phyloP scores from a whole-genome alignment of 345 rosid genomes.

The Leavenworthia alabamica region DNA sequence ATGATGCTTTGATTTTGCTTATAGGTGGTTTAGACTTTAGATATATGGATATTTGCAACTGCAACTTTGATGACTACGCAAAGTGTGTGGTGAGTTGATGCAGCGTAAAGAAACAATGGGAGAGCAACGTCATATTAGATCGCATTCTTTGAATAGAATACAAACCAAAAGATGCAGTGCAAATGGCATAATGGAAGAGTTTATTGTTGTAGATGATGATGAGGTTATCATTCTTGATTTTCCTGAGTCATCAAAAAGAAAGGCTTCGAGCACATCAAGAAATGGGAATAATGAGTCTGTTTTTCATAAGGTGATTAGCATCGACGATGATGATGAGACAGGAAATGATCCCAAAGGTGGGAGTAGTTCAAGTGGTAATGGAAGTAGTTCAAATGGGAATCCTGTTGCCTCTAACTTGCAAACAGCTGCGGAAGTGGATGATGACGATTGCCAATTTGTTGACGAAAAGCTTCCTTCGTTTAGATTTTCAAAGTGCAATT shows the following conservation, averaged over 20 bases:
- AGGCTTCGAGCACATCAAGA: slow-evolving; percentile 30
- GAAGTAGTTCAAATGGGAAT: slow-evolving; percentile 7
- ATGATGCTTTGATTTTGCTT: not conserved
- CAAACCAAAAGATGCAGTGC: slow-evolving; percentile 26
- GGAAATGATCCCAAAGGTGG: slow-evolving; percentile 11
- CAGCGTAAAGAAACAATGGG: slow-evolving; percentile 30
- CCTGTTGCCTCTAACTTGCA: slow-evolving; percentile 5
- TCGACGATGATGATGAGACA: slow-evolving; percentile 54
- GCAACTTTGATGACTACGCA: not conserved
- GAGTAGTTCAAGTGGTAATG: slow-evolving; percentile 13
- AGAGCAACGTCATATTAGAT: slow-evolving; percentile 33
- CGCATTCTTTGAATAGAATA: slow-evolving; percentile 39
- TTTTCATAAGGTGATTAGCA: slow-evolving; percentile 41
- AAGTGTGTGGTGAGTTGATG: slow-evolving; percentile 1
- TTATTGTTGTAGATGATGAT: slow-evolving; percentile 62
- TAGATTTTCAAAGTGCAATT: slow-evolving; percentile 38
- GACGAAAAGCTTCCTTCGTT: slow-evolving; percentile 35
- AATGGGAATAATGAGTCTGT: slow-evolving; percentile 26
- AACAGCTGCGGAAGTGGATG: slow-evolving; percentile 22
- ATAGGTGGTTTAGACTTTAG: slow-evolving; percentile 7
- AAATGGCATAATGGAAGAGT: slow-evolving; percentile 37
- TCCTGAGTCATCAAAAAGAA: slow-evolving; percentile 43
- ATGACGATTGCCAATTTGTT: slow-evolving; percentile 41
- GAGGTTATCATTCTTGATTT: slow-evolving; percentile 55
- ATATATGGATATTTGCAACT: not conserved